phyloP scores from a whole-genome alignment of 345 rosid species.

The Eucalyptus sp. region DNA sequence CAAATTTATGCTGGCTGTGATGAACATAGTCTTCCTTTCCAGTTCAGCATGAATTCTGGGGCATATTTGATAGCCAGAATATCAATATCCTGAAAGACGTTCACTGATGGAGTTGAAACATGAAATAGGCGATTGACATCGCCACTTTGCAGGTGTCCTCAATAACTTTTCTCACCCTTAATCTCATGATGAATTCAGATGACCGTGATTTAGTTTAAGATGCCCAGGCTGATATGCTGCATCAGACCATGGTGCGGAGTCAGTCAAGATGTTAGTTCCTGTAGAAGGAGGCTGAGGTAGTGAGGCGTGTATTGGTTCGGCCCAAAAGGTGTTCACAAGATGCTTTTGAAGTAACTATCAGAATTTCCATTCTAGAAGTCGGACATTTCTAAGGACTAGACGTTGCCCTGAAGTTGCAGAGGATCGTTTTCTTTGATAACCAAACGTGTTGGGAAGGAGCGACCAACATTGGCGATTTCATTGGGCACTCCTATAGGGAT shows the following conservation, averaged over 20 bases:
- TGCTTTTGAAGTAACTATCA: background rate
- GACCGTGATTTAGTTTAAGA: background rate
- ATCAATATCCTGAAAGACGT: background rate
- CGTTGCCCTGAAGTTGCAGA: background rate
- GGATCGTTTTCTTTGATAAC: background rate
- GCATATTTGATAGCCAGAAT: background rate
- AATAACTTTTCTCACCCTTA: background rate
- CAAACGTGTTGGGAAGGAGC: background rate
- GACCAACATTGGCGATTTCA: background rate
- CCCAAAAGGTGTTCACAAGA: background rate
- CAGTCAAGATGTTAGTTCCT: background rate
- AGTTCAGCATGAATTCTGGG: background rate
- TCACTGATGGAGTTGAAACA: background rate
- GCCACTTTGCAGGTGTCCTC: background rate
- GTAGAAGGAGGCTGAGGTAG: background rate
- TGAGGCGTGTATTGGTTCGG: background rate
- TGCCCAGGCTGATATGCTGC: background rate
- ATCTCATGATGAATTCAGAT: background rate
- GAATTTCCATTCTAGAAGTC: background rate
- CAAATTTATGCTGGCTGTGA: background rate
- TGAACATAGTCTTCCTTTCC: background rate
- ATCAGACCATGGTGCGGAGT: background rate
- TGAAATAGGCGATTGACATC: background rate
- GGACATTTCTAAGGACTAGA: background rate
- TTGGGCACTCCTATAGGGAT: background rate